These are phyloP conservation scores for Fusarium sarcochroum DNA, from an alignment of 2,329 filamentous ascomycete species.

Conservation along the genomic window DNA sequence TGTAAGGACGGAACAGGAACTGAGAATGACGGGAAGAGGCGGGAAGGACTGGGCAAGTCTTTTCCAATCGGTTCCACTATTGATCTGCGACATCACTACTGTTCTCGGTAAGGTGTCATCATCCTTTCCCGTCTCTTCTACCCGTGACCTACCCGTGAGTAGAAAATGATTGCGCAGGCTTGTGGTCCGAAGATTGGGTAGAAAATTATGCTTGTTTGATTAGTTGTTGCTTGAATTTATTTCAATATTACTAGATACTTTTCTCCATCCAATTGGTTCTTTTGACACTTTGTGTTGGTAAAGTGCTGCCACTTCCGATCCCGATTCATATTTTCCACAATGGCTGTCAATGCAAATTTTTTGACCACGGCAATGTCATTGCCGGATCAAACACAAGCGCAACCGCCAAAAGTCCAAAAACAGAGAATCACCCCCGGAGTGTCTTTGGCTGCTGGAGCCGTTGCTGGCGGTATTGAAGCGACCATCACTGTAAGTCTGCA, in stretches of 20 bases:
- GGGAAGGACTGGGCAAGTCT: not conserved
- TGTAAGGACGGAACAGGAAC: constrained; percentile 21
- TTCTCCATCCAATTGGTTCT: too few relatives aligned
- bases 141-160: not conserved
- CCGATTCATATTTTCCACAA: too few relatives aligned
- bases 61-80: constrained; percentile 21
- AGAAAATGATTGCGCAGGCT: not conserved
- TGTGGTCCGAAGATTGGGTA: too few relatives aligned
- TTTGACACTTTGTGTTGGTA: too few relatives aligned
- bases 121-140: not conserved
- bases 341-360: too few relatives aligned
- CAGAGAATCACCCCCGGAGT: constrained; percentile 54
- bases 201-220: too few relatives aligned
- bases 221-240: too few relatives aligned
- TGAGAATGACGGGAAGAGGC: not conserved
- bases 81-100: constrained; percentile 14
- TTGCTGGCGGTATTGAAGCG: constrained; percentile 68
- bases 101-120: not conserved
- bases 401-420: not conserved
- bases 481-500: constrained; percentile 58
- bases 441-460: constrained; percentile 64
- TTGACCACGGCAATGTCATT: not conserved
- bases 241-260: too few relatives aligned
- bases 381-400: not conserved
- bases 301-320: too few relatives aligned